phyloP scores from a whole-genome alignment of 2,329 filamentous ascomycete species.

The Exophiala phaeomuriformis region DNA sequence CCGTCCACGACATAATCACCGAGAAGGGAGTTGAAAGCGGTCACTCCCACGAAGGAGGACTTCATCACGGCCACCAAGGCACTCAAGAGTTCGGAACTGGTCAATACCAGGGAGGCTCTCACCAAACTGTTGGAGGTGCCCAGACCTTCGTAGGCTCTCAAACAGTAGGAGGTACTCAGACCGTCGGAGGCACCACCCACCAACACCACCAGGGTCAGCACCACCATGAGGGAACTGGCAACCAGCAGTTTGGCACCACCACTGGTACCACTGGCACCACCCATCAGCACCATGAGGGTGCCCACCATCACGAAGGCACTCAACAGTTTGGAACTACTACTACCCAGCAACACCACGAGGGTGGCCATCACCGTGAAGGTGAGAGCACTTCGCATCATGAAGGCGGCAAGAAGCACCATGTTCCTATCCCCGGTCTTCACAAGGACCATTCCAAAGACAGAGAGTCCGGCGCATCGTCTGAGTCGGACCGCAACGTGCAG shows the following conservation, averaged over 20 bases:
- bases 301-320: neutral
- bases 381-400: neutral
- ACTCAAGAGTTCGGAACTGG: neutral
- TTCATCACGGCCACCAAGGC: neutral
- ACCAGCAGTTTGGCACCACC: neutral
- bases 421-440: constrained; percentile 1
- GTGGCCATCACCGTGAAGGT: neutral
- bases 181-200: too few species aligned
- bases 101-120: too few species aligned
- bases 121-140: too few species aligned
- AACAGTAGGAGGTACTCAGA: too few species aligned
- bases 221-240: too few species aligned
- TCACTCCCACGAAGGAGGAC: neutral
- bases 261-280: neutral
- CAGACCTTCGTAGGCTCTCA: too few species aligned
- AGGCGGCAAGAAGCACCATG: neutral
- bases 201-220: too few species aligned
- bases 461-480: neutral
- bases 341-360: neutral
- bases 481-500: constrained; percentile 1
- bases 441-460: constrained; percentile 1
- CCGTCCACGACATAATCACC: neutral
- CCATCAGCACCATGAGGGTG: neutral
- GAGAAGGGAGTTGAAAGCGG: neutral
- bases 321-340: neutral